Percentiles rank a stretch among this genome's conserved stretches.
These are phyloP conservation scores for Phytopythium mirpurense DNA, from an alignment of 352 stramenopile genomes.

Conservation along the genomic window DNA sequence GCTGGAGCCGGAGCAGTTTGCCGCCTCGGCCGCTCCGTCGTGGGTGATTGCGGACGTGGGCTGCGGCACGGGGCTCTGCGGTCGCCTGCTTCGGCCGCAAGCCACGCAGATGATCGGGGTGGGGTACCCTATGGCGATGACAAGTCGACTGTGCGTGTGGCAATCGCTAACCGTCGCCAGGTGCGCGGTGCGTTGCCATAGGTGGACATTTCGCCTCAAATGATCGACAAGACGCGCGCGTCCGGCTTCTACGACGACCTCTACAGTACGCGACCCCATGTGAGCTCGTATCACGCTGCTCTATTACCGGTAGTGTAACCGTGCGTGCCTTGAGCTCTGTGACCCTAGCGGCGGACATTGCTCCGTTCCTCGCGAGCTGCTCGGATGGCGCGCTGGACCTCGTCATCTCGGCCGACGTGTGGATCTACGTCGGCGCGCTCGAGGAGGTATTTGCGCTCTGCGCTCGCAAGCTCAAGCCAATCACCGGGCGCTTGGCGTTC, in stretches of 20 bases:
- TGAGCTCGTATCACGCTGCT: background rate
- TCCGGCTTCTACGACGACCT: constrained; percentile 65
- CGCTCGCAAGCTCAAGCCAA: constrained; percentile 31
- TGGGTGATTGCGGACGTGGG: constrained; percentile 59
- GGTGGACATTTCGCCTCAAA: constrained; percentile 76
- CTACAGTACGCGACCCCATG: constrained; percentile 28
- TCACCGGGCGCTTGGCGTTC: constrained; percentile 51
- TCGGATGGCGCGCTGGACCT: constrained; percentile 42
- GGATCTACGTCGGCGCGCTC: constrained; percentile 81
- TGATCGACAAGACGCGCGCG: constrained; percentile 74
- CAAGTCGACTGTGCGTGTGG: no score
- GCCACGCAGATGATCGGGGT: constrained; percentile 54
- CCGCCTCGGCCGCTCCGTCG: constrained; percentile 1
- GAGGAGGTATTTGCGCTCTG: constrained; percentile 53
- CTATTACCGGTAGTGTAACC: background rate
- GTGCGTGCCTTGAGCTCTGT: constrained; percentile 5
- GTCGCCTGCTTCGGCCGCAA: constrained; percentile 54
- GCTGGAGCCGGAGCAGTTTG: constrained; percentile 25
- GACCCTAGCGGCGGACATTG: constrained; percentile 47
- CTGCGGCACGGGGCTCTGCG: constrained; percentile 76
- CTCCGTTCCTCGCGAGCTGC: constrained; percentile 41
- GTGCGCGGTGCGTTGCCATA: constrained; percentile 9
- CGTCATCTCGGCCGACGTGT: constrained; percentile 77
- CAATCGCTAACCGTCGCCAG: background rate
- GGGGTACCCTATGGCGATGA: no score